A percentile compares a stretch with the other conserved stretches of the same genome.
These are phyloP conservation scores for Nymphaea thermarum DNA, from an alignment of 164 flowering plant species.

Conservation along the genomic window DNA sequence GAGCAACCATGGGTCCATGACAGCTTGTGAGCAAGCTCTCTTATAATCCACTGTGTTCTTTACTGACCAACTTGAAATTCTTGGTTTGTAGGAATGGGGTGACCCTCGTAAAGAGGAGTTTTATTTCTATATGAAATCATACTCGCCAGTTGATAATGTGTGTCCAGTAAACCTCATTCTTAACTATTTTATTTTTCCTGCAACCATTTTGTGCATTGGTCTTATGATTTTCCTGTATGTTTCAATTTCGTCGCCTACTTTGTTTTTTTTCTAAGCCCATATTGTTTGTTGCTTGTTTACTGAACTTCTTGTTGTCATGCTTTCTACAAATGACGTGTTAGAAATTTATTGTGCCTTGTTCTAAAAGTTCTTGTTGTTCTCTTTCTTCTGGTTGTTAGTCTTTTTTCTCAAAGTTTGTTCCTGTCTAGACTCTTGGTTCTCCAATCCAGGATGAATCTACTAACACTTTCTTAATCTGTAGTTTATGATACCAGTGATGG, in stretches of 20 bases:
- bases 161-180: constrained; percentile 8
- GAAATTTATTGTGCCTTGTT: too few relatives aligned
- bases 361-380: too few relatives aligned
- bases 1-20: not conserved
- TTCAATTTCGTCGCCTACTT: not conserved
- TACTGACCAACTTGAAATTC: not conserved
- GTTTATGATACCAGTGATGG: too few relatives aligned
- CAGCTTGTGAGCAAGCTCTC: not conserved
- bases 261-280: not conserved
- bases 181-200: too few relatives aligned
- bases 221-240: not conserved
- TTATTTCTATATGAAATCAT: constrained; percentile 78
- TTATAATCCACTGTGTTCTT: not conserved
- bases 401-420: too few relatives aligned
- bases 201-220: not conserved
- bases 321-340: too few relatives aligned
- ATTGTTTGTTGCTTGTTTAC: not conserved
- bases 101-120: constrained; percentile 76
- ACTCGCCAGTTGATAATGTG: constrained; percentile 85
- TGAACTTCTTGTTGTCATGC: too few relatives aligned
- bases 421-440: too few relatives aligned
- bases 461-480: too few relatives aligned
- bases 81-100: constrained; percentile 71
- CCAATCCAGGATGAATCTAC: too few relatives aligned
- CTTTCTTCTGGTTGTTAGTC: too few relatives aligned